Base-by-base conservation (phyloP, 2,329 filamentous ascomycete species). In the Stachybotrys chlorohalonatus region DNA sequence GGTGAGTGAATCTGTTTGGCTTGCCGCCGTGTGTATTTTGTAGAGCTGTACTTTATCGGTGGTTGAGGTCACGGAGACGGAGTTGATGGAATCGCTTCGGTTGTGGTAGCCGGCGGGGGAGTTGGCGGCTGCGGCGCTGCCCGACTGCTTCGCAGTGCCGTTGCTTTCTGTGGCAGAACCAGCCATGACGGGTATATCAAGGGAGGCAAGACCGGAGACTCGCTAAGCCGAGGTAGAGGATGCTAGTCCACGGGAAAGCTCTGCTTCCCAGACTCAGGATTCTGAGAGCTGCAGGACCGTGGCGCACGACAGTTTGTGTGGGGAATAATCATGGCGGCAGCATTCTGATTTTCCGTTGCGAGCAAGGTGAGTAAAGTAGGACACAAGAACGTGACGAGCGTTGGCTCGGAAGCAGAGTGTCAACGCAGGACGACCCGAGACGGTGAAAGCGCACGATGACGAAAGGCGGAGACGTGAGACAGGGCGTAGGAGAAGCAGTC, bases 21-120 rank as follows among this genome's bases (percentile, higher is more conserved):
- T 95, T n/a, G 92, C 91, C 6, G 89, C 85, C 52, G 79, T 90
- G 70, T 96, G 93, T 61, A 96, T 96, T 63, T 89, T 86, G 39
- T 88, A 84, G 45, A 93, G 78, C 55, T 89, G 85, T 58, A 90
- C 87, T 66, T 83, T 87, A 68, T 92, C 87, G 56, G 70, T 58
- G 36, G 64, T 63, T 39, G 70, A 71, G 42, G 59, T 65, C 5
- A 68, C 69, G n/a, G 75, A 73, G 55, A 73, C 66, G 7, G 75
- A 75, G 56, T 66, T 66, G 56, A 73, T 63, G 32, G 73, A 74
- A 56, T 69, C 68, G 54, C 72, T 70, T 16, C 72, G 70, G 55
- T 62, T 64, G 58, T 68, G 66, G 47, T 66, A 64, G 57, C 59
- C 60, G 39, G 60, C 56, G 16, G 69, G 67, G 16, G 71, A 70